Percentiles rank a stretch among this genome's conserved stretches.
Conservation (phyloP, 495 filamentous ascomycete species). For the Xylaria longipes region DNA sequence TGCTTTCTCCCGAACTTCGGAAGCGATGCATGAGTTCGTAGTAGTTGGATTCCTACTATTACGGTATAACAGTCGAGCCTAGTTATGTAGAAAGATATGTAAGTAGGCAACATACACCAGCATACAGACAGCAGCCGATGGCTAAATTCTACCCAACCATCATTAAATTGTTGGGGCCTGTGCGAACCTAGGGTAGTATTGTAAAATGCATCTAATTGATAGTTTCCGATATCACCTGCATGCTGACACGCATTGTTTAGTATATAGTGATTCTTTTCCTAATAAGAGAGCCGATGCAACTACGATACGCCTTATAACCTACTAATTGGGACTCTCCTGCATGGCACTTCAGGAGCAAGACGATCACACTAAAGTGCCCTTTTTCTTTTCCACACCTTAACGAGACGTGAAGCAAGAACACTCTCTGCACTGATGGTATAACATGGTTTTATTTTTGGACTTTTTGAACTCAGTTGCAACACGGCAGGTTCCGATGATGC, state of each 20-base stretch:
- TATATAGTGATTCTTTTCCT: neutral
- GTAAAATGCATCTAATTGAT: constrained; percentile 5
- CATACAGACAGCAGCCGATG: neutral
- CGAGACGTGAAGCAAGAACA: constrained; percentile 1
- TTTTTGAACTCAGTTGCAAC: neutral
- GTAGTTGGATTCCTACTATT: neutral
- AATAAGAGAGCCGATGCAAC: constrained; percentile 8
- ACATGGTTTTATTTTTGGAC: neutral
- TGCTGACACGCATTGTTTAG: constrained; percentile 5
- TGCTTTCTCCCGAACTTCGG: neutral
- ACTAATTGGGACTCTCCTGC: constrained; percentile 3
- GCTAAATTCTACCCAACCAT: neutral
- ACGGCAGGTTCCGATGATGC: neutral
- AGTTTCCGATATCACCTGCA: constrained; percentile 19
- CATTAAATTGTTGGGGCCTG: neutral
- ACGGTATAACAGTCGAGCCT: neutral
- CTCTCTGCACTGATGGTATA: neutral
- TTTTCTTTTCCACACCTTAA: constrained; percentile 13
- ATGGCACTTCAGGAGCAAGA: constrained; percentile 5
- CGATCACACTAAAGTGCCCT: neutral
- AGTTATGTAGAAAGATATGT: neutral
- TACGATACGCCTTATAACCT: constrained; percentile 7
- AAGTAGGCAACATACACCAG: neutral
- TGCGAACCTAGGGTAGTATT: neutral
- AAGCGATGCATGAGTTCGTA: constrained; percentile 8